A percentile compares a stretch with the other conserved stretches of the same genome.
Conservation (phyloP, 371 early-diverging fungal species). For the Nosema muscidifuracis region DNA sequence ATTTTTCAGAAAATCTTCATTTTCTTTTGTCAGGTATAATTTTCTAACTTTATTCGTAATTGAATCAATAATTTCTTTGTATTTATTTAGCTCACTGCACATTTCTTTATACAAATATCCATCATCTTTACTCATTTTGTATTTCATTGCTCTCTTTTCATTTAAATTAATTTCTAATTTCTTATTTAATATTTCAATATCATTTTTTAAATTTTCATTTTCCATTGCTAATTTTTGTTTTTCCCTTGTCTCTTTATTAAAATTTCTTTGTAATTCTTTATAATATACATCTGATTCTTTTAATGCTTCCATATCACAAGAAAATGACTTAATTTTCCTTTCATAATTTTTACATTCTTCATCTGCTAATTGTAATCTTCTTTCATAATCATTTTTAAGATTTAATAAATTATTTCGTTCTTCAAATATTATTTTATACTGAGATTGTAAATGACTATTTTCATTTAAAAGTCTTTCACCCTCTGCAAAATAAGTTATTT, state of each 20-base stretch:
- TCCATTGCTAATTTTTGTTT: not conserved
- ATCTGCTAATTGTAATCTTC: not conserved
- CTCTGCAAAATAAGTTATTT: not conserved
- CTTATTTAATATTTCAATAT: constrained; percentile 3
- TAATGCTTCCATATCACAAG: not conserved
- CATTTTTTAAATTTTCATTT: constrained; percentile 5
- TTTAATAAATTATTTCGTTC: constrained; percentile 9
- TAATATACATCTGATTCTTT: not conserved
- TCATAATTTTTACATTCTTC: not conserved
- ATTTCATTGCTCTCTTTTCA: constrained; percentile 36
- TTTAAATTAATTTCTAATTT: constrained; percentile 27
- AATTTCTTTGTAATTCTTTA: constrained; percentile 10
- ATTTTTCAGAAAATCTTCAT: constrained; percentile 1
- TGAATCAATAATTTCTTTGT: not conserved
- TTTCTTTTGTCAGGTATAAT: not conserved
- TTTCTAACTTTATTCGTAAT: not conserved
- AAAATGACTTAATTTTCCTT: not conserved
- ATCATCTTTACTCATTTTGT: constrained; percentile 3
- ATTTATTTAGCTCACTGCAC: not conserved
- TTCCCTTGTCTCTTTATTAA: constrained; percentile 3
- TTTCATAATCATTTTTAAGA: constrained; percentile 1
- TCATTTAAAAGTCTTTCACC: constrained; percentile 8
- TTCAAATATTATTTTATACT: not conserved
- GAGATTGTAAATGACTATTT: not conserved
- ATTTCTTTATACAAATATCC: not conserved